A percentile compares a stretch with the other conserved stretches of the same genome.
Evolutionary conservation across 352 stramenopile species (phyloP).

Genomic region (Pythium grandisporangium): DNA sequence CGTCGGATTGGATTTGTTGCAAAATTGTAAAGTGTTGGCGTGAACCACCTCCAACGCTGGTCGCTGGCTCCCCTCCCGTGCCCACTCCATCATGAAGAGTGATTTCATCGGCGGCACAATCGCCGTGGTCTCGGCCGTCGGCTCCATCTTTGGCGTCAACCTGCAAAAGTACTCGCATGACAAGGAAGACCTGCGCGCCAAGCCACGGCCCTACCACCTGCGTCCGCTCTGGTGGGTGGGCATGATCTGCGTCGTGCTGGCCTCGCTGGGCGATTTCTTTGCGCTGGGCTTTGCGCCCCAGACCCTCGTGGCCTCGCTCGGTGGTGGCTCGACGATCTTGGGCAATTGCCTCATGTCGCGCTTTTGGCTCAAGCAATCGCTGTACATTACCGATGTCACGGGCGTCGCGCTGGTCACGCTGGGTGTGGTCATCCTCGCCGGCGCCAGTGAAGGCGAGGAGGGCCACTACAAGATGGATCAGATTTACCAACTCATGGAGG

Average conservation of each 20-base stretch:
- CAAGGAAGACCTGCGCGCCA: conserved; percentile 63
- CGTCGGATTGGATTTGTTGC: no score
- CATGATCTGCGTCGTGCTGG: conserved; percentile 77
- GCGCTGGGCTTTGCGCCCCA: conserved; percentile 83
- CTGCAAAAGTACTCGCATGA: conserved; percentile 88
- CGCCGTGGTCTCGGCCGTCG: conserved; percentile 58
- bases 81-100: conserved; percentile 53
- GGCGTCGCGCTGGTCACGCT: conserved; percentile 69
- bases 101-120: conserved; percentile 74
- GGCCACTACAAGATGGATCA: conserved; percentile 81
- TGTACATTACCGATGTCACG: conserved; percentile 79
- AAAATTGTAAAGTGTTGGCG: no score
- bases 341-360: conserved; percentile 80
- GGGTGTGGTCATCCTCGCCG: conserved; percentile 71
- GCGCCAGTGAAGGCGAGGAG: conserved; percentile 55
- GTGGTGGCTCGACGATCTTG: conserved; percentile 74
- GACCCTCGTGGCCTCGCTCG: conserved; percentile 75
- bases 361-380: conserved; percentile 82
- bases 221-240: conserved; percentile 86
- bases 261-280: conserved; percentile 79
- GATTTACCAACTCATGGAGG: conserved; percentile 78
- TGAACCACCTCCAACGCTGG: no score
- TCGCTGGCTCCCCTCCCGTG: no score
- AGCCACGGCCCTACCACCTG: conserved; percentile 67
- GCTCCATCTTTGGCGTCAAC: conserved; percentile 88